Evolutionary conservation across 2,329 filamentous ascomycete genomes (phyloP), one percentile per base, ranked within the genome.

Genomic region (Diaporthe eres): DNA sequence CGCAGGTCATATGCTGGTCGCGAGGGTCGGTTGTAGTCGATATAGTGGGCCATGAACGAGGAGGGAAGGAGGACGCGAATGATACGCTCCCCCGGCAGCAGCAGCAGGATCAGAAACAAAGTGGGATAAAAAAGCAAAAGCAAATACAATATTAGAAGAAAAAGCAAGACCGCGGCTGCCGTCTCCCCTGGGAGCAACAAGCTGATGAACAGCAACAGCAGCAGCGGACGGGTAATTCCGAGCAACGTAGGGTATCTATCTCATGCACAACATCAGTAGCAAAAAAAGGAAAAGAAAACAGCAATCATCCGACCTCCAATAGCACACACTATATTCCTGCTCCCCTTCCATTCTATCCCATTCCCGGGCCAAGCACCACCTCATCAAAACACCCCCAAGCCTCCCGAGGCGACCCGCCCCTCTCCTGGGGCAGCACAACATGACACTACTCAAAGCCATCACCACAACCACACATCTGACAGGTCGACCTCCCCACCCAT

Each of bases 391-490:
- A 5, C 17, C 2, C 39, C 22, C 15, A 17, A 44, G 15, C 61
- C 15, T 53, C n/a, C n/a, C 22, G 19, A 47, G 1, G 49, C 49
- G 49, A 49, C 42, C 42, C 25, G n/a, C 28, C 25, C 42, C 61
- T 65, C 61, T 34, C 42, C 25, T 49, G 28, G 28, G 61, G 61
- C 44, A 13, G 19, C 61, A 67, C 61, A 49, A 19, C 61, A 67
- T 67, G 28, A 34, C 42, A 49, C 61, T 49, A 49, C 10, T 6
- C 28, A 12, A 10, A 31, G n/a, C 25, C 39, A 47, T 67, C 61
- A 49, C 42, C 61, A 65, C 28, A 25, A 58, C 17, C 55, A 22
- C 31, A 31, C 12, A 51, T 49, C 61, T 67, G 61, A 67, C 61
- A 67, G 61, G 61, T 67, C 28, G 19, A 12, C 22, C 58, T 39